phyloP scores from a whole-genome alignment of 345 rosid genomes.

The Syzygium grande region DNA sequence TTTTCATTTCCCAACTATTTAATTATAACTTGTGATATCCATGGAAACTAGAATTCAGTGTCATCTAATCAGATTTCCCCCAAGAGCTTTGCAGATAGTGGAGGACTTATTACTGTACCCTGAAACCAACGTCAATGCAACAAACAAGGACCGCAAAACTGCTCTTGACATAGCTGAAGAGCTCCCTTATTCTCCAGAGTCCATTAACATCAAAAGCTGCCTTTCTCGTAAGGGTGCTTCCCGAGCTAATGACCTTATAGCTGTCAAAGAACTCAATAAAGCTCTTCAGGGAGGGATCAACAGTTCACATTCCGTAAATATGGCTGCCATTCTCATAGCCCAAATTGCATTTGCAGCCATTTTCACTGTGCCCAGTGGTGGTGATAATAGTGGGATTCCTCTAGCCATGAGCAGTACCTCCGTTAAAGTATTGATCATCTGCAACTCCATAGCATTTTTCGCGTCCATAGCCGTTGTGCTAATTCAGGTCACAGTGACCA shows the following conservation, averaged over 20 bases:
- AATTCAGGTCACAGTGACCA: constrained; percentile 86
- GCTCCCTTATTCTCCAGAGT: constrained; percentile 81
- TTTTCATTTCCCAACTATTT: neutral
- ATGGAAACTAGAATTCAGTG: neutral
- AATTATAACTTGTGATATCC: neutral
- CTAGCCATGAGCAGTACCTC: constrained; percentile 52
- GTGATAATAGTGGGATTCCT: constrained; percentile 48
- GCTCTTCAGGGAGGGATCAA: constrained; percentile 96
- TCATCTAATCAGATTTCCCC: neutral
- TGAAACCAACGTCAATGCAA: constrained; percentile 80
- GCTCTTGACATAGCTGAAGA: constrained; percentile 92
- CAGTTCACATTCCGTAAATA: constrained; percentile 90
- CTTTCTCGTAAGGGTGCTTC: constrained; percentile 67
- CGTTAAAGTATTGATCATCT: constrained; percentile 89
- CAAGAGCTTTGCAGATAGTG: constrained; percentile 63
- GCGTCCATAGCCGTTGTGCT: constrained; percentile 96
- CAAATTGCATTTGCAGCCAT: constrained; percentile 97
- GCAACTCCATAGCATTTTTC: constrained; percentile 84
- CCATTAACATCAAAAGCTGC: constrained; percentile 62
- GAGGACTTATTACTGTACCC: constrained; percentile 66
- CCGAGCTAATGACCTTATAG: constrained; percentile 88
- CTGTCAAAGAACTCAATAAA: constrained; percentile 92
- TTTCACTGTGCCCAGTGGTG: constrained; percentile 94
- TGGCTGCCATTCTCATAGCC: constrained; percentile 96
- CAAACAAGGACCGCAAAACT: constrained; percentile 85